Percentiles rank a stretch among this genome's conserved stretches.
Conservation (phyloP, 163 green algal species). For the Picocystis sp. region DNA sequence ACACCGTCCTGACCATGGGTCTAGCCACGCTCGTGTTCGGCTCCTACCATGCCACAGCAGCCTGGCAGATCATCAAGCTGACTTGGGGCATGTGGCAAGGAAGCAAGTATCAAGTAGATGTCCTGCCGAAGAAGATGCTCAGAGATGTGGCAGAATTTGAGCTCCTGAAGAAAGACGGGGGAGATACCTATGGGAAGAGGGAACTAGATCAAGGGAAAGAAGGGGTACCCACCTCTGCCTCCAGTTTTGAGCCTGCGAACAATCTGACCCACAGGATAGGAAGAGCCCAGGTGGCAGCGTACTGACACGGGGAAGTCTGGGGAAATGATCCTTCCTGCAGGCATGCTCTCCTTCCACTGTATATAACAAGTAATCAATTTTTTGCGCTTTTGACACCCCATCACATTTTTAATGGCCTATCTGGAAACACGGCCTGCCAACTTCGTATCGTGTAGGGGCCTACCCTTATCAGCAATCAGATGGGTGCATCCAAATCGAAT, state of each 20-base stretch:
- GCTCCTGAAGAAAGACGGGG: background rate
- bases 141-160: background rate
- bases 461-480: too few species aligned
- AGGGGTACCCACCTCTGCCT: background rate
- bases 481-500: too few species aligned
- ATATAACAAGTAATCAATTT: conserved; percentile 2
- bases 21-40: background rate
- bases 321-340: background rate
- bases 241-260: background rate
- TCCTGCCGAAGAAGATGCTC: background rate
- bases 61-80: background rate
- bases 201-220: background rate
- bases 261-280: background rate
- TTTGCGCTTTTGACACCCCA: background rate
- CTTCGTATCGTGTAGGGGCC: too few species aligned
- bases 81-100: background rate
- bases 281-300: background rate
- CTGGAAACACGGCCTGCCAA: too few species aligned
- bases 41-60: background rate
- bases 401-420: background rate
- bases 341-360: background rate
- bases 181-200: background rate
- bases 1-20: conserved; percentile 7
- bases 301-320: background rate
- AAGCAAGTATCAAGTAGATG: background rate